These are phyloP conservation scores for Cystobasidium sp. DNA, from an alignment of 1,284 basidiomycete genomes.

Conservation along the genomic window DNA sequence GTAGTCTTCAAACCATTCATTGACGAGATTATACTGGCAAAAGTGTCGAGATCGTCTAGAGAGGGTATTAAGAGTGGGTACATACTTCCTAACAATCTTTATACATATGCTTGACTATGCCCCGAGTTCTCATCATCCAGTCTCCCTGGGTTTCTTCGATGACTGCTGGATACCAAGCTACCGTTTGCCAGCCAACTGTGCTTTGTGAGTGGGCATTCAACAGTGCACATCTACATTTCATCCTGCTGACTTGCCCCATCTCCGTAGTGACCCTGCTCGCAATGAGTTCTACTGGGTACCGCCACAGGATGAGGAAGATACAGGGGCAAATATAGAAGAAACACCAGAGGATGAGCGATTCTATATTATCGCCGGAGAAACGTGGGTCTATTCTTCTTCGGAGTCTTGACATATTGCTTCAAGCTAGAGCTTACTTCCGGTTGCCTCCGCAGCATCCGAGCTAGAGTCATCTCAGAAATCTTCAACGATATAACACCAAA, in stretches of 20 bases:
- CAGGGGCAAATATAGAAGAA: slow-evolving; percentile 44
- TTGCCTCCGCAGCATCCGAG: slow-evolving; percentile 19
- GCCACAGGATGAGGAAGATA: slow-evolving; percentile 54
- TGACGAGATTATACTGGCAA: slow-evolving; percentile 86
- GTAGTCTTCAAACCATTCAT: slow-evolving; percentile 89
- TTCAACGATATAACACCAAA: slow-evolving; percentile 44
- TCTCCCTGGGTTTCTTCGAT: slow-evolving; percentile 90
- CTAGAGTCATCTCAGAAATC: slow-evolving; percentile 17
- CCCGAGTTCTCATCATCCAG: slow-evolving; percentile 59
- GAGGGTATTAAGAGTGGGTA: slow-evolving; percentile 77
- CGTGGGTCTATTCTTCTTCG: neutral
- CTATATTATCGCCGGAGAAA: slow-evolving; percentile 35
- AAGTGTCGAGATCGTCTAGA: slow-evolving; percentile 80
- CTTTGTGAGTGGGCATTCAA: slow-evolving; percentile 66
- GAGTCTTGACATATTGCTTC: slow-evolving; percentile 33
- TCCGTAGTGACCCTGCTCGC: slow-evolving; percentile 57
- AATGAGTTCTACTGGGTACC: slow-evolving; percentile 59
- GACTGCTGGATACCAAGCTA: slow-evolving; percentile 78
- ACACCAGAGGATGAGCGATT: slow-evolving; percentile 40
- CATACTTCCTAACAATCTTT: neutral
- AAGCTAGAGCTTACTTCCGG: neutral
- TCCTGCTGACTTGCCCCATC: neutral
- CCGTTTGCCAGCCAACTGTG: slow-evolving; percentile 71
- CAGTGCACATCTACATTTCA: neutral
- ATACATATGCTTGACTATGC: neutral